Base-by-base conservation (phyloP, 306 rosid species). In the apple (Malus domestica) region DNA sequence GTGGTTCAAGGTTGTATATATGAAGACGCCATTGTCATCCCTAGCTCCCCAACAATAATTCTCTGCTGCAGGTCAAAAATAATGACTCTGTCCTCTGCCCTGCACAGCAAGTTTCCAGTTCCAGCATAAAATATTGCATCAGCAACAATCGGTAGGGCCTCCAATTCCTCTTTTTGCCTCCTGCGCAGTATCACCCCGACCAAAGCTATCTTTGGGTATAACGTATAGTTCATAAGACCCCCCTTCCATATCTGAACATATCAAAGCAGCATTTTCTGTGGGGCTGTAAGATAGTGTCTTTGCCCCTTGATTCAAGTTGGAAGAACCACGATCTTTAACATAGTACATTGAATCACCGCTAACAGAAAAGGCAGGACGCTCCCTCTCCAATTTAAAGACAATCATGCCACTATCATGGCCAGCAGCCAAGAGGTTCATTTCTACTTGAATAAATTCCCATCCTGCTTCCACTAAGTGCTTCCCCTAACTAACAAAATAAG, bases 121-220 rank as follows among this genome's bases (percentile, higher is more conserved):
- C 96, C 96, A 38, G 97, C 96, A 83, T 88, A 90, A 74, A 88
- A 92, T 81, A 92, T 81, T 75, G 93, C 93, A 87, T 92, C 97
- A 1, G 86, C 78, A 44, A 84, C 83, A 73, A 87, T 65, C 1
- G 97, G 93, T 30, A 92, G 93, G 27, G 72, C 25, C 25, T 23
- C 25, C 25, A 1, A 23, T 23, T 23, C 23, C 23, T 23, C 23
- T 23, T 23, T 23, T 23, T 23, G 23, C 23, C 23, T 23, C 23
- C 23, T 23, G 23, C 23, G 23, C 23, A 23, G 23, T 23, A 23
- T 23, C 23, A 23, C 23, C 23, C 23, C 23, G 23, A 23, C 23
- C 23, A 23, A 23, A 23, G 23, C 23, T 23, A 45, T 92, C 97
- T 81, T 92, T 92, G 61, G 97, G 87, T 80, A 92, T 81, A 85